A percentile compares a stretch with the other conserved stretches of the same genome.
These are phyloP conservation scores for Melastoma malabathricum DNA, from an alignment of 345 rosid species.

Conservation along the genomic window DNA sequence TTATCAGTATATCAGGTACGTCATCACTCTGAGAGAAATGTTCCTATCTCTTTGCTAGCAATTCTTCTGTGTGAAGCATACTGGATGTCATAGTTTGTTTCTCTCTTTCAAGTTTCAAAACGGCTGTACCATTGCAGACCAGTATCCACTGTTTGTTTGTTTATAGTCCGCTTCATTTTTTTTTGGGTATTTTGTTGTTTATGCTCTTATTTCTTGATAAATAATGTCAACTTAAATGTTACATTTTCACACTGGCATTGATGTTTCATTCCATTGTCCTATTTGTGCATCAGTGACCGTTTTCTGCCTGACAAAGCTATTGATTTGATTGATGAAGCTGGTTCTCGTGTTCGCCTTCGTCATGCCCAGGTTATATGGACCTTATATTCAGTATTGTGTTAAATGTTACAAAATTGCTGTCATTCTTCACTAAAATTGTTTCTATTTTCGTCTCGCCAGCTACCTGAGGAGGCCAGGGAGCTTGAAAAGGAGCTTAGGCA, in stretches of 20 bases:
- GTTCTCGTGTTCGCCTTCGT: conserved; percentile 94
- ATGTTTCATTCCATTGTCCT: background rate
- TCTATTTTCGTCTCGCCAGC: conserved; percentile 20
- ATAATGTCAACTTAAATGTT: no score
- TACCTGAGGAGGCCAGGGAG: conserved; percentile 97
- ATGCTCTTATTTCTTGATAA: no score
- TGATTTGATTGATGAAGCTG: conserved; percentile 98
- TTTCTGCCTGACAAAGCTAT: conserved; percentile 98
- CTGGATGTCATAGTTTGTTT: no score
- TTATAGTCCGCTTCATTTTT: no score
- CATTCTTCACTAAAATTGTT: conserved; percentile 5
- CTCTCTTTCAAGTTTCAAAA: no score
- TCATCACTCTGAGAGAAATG: background rate
- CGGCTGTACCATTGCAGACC: no score
- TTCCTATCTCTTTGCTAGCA: no score
- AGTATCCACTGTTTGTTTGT: no score
- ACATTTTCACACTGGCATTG: no score
- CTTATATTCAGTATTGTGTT: conserved; percentile 1
- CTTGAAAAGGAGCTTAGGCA: conserved; percentile 92
- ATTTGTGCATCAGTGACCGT: conserved; percentile 52
- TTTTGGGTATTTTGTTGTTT: no score
- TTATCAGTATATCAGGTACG: conserved; percentile 90
- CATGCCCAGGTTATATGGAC: conserved; percentile 60
- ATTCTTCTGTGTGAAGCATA: no score
- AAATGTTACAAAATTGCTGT: background rate